Percentiles rank a stretch among this genome's conserved stretches.
Evolutionary conservation across 176 grass and related monocot species (phyloP).

Genomic region (Chloris gayana): DNA sequence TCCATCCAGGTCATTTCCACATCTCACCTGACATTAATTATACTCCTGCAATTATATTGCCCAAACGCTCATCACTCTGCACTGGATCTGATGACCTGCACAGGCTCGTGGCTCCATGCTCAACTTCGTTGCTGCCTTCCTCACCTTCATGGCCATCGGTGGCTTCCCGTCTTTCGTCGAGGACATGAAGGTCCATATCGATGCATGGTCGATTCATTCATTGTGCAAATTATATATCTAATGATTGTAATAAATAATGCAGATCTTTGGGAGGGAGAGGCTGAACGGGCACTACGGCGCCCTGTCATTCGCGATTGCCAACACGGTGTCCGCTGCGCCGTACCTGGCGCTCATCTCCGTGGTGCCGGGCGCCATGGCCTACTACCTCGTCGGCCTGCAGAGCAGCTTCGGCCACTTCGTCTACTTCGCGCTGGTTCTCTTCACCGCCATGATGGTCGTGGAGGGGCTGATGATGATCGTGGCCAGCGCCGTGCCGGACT

Average conservation of each 20-base stretch:
- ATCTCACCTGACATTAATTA: neutral
- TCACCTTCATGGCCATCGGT: constrained; percentile 96
- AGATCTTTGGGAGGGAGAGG: constrained; percentile 82
- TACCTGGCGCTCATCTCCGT: constrained; percentile 86
- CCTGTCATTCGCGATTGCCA: constrained; percentile 70
- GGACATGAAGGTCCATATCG: constrained; percentile 81
- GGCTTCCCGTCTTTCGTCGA: constrained; percentile 97
- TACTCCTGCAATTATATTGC: too few species aligned
- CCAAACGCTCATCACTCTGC: neutral
- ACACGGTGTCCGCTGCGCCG: constrained; percentile 73
- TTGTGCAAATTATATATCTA: neutral
- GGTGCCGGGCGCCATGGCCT: constrained; percentile 68
- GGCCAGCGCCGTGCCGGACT: constrained; percentile 76
- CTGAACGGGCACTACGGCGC: constrained; percentile 96
- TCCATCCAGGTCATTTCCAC: constrained; percentile 64
- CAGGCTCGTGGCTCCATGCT: constrained; percentile 91
- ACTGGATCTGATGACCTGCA: neutral
- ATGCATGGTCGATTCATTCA: neutral
- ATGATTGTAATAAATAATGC: neutral
- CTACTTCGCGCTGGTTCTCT: constrained; percentile 82
- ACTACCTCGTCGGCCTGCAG: constrained; percentile 75
- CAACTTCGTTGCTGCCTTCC: constrained; percentile 80
- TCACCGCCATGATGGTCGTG: constrained; percentile 79
- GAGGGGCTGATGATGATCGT: constrained; percentile 95
- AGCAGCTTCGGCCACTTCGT: constrained; percentile 64